Percentiles rank a stretch among this genome's conserved stretches.
Conservation (phyloP, 805 yeast species). For the Nakazawaea populi region DNA sequence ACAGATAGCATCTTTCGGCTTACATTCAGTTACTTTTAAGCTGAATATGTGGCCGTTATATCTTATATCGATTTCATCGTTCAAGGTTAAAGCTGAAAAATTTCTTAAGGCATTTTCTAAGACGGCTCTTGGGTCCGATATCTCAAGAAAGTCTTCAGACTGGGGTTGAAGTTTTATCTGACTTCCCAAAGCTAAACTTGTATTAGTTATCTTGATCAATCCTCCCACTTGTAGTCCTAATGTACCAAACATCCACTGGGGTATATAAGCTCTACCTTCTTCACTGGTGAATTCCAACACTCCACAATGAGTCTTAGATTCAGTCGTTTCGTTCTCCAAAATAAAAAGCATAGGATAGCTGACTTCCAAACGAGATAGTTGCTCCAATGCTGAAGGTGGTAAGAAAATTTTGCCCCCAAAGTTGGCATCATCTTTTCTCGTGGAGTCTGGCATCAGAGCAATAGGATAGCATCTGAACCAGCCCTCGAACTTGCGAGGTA, state of each 20-base stretch:
- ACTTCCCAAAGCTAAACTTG: slow-evolving; percentile 78
- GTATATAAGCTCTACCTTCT: slow-evolving; percentile 92
- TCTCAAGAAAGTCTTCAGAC: slow-evolving; percentile 86
- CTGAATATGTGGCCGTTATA: slow-evolving; percentile 77
- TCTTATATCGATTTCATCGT: slow-evolving; percentile 77
- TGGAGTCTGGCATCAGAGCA: slow-evolving; percentile 77
- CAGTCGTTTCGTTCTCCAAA: slow-evolving; percentile 56
- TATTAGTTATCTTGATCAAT: slow-evolving; percentile 65
- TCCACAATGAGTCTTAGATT: slow-evolving; percentile 75
- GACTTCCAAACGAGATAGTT: slow-evolving; percentile 83
- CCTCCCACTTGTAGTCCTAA: slow-evolving; percentile 71
- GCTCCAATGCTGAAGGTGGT: slow-evolving; percentile 89
- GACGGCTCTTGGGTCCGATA: slow-evolving; percentile 94
- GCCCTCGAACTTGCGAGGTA: slow-evolving; percentile 59
- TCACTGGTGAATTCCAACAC: slow-evolving; percentile 95
- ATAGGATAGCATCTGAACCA: slow-evolving; percentile 91
- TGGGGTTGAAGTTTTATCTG: slow-evolving; percentile 96
- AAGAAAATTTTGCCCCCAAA: slow-evolving; percentile 93
- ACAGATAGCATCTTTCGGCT: slow-evolving; percentile 83
- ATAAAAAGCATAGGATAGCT: slow-evolving; percentile 95
- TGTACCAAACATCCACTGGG: slow-evolving; percentile 94
- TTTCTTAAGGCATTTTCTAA: slow-evolving; percentile 86
- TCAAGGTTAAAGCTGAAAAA: slow-evolving; percentile 80
- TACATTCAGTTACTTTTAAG: slow-evolving; percentile 80
- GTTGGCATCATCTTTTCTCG: slow-evolving; percentile 71